Conservation (phyloP, 2,329 filamentous ascomycete species). For the Arthrobotrys pseudoclavata region DNA sequence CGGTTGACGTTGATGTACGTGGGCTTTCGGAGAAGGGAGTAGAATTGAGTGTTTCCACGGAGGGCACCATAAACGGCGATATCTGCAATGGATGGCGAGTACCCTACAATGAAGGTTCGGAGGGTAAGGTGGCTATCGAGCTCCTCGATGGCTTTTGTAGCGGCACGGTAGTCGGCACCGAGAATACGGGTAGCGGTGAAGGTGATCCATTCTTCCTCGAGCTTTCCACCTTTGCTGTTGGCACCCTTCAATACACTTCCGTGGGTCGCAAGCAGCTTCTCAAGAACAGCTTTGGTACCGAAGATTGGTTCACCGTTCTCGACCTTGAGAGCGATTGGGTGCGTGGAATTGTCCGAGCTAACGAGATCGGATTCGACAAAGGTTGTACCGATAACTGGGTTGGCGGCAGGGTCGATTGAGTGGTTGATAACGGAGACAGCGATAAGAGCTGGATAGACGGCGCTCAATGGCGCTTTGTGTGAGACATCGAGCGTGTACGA, state of each 20-base stretch:
- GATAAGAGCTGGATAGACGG: constrained; percentile 63
- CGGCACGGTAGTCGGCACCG: constrained; percentile 81
- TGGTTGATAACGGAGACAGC: constrained; percentile 61
- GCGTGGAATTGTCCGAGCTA: constrained; percentile 59
- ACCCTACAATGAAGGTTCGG: constrained; percentile 86
- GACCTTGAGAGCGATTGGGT: constrained; percentile 62
- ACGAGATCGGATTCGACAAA: constrained; percentile 62
- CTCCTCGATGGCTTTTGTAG: constrained; percentile 79
- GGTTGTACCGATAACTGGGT: constrained; percentile 61
- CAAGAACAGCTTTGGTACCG: constrained; percentile 61
- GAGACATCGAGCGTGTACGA: constrained; percentile 56
- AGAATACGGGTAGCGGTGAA: constrained; percentile 70
- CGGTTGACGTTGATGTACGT: constrained; percentile 80
- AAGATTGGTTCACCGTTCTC: constrained; percentile 63
- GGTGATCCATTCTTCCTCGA: constrained; percentile 71
- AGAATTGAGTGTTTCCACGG: constrained; percentile 82
- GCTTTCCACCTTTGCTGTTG: constrained; percentile 60
- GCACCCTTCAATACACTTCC: constrained; percentile 59
- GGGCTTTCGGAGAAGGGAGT: constrained; percentile 76
- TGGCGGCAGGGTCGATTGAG: constrained; percentile 47
- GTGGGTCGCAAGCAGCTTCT: constrained; percentile 62
- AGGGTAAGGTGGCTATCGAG: constrained; percentile 90
- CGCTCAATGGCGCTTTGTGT: constrained; percentile 52
- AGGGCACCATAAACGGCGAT: constrained; percentile 85
- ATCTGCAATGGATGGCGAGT: constrained; percentile 81